These are phyloP conservation scores for Trichoderma lentiforme DNA, from an alignment of 2,329 filamentous ascomycete species.

Conservation along the genomic window DNA sequence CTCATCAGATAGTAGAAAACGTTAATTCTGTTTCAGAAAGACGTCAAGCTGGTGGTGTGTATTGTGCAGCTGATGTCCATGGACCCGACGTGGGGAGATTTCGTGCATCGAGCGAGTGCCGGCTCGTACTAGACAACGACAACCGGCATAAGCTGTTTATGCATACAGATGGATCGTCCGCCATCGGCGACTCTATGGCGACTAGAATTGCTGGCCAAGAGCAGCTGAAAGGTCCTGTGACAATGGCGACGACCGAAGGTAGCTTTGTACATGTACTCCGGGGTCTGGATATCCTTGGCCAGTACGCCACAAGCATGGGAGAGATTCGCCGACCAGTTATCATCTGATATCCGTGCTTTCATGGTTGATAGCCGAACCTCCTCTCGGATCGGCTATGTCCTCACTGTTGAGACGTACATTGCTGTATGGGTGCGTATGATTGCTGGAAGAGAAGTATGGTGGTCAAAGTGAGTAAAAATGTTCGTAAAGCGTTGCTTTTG, in stretches of 20 bases:
- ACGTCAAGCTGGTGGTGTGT: neutral
- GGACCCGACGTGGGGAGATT: neutral
- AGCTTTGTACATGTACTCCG: constrained; percentile 3
- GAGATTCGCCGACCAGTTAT: neutral
- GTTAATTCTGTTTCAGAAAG: neutral
- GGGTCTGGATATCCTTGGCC: neutral
- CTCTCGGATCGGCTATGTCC: neutral
- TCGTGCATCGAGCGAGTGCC: constrained; percentile 11
- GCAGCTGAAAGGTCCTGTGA: constrained; percentile 2
- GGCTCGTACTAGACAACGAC: constrained; percentile 4
- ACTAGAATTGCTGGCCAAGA: neutral
- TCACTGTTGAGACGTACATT: neutral
- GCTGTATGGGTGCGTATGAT: neutral
- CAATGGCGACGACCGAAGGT: neutral
- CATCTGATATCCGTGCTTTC: neutral
- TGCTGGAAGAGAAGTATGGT: neutral
- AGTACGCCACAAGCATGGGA: neutral
- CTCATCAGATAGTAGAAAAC: neutral
- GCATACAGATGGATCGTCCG: constrained; percentile 3
- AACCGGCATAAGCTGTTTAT: neutral
- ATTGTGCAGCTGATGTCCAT: neutral
- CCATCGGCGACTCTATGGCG: neutral
- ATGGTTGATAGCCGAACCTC: neutral
- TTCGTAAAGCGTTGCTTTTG: neutral
- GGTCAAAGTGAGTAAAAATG: neutral